phyloP scores from a whole-genome alignment of 2,329 filamentous ascomycete genomes.

The Tolypocladium tropicale region DNA sequence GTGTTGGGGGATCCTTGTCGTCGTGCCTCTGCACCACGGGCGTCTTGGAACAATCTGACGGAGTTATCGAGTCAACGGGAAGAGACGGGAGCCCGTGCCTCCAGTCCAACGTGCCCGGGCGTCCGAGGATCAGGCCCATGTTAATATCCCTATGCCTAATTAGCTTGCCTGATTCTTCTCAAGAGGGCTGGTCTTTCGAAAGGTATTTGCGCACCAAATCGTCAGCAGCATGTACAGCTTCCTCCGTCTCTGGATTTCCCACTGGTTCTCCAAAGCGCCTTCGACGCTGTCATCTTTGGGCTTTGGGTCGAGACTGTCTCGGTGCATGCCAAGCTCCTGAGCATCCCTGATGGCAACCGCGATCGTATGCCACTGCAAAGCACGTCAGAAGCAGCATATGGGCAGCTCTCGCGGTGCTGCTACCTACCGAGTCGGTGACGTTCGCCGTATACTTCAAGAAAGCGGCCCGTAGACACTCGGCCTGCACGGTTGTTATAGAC shows the following conservation, averaged over 20 bases:
- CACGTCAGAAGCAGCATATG: neutral
- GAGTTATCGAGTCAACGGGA: constrained; percentile 42
- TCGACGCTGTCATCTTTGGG: constrained; percentile 34
- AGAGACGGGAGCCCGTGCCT: constrained; percentile 34
- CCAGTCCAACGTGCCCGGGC: constrained; percentile 45
- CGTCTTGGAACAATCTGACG: constrained; percentile 34
- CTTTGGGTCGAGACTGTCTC: constrained; percentile 40
- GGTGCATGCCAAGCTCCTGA: constrained; percentile 51
- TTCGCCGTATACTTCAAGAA: constrained; percentile 50
- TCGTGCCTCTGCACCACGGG: constrained; percentile 37
- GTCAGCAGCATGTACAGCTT: constrained; percentile 46
- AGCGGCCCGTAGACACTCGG: constrained; percentile 43
- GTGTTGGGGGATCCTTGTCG: constrained; percentile 42
- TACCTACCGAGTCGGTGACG: constrained; percentile 42
- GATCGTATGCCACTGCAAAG: constrained; percentile 41
- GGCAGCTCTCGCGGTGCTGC: neutral
- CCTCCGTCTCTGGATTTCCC: constrained; percentile 45
- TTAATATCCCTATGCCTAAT: constrained; percentile 37
- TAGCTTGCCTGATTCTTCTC: neutral
- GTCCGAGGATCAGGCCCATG: constrained; percentile 41
- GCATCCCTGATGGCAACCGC: constrained; percentile 49
- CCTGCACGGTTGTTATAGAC: constrained; percentile 44
- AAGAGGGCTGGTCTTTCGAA: neutral
- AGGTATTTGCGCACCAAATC: constrained; percentile 16
- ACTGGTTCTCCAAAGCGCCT: constrained; percentile 43